These are phyloP conservation scores for Babesia sp. DNA, from an alignment of 169 alveolate species.

Conservation along the genomic window DNA sequence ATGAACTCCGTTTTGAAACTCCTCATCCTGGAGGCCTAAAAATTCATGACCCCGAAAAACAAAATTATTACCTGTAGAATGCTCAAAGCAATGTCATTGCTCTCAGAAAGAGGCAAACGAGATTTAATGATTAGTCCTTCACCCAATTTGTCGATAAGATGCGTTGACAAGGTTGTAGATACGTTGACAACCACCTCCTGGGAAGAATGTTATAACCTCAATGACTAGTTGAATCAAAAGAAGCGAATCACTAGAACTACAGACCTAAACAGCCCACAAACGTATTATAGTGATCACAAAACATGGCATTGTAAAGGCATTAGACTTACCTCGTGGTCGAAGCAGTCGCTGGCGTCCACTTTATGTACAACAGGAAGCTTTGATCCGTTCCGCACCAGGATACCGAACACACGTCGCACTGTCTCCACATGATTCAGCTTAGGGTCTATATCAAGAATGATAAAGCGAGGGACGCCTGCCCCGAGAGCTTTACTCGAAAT, in stretches of 20 bases:
- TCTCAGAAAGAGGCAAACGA: constrained; percentile 33
- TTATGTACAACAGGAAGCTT: constrained; percentile 58
- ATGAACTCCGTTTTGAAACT: constrained; percentile 84
- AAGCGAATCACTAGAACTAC: no score
- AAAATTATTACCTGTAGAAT: constrained; percentile 38
- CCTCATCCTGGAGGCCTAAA: constrained; percentile 83
- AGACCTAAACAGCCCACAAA: no score
- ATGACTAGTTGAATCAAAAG: no score
- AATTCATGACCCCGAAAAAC: not conserved
- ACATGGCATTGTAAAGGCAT: no score
- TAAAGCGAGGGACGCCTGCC: constrained; percentile 40
- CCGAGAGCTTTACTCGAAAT: constrained; percentile 31
- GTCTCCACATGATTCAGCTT: constrained; percentile 41
- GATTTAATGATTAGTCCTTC: constrained; percentile 53
- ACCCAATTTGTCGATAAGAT: constrained; percentile 58
- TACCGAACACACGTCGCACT: constrained; percentile 50
- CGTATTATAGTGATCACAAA: no score
- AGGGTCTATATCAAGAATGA: constrained; percentile 48
- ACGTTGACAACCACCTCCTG: constrained; percentile 51
- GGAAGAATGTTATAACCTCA: no score
- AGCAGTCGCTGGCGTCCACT: constrained; percentile 36
- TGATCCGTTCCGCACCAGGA: constrained; percentile 23
- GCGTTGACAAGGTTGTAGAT: constrained; percentile 33
- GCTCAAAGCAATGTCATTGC: constrained; percentile 47
- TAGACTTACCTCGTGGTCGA: constrained; percentile 55